Evolutionary conservation across 148 eudicot genomes (phyloP).

Genomic region (Rhododendron simsii): DNA sequence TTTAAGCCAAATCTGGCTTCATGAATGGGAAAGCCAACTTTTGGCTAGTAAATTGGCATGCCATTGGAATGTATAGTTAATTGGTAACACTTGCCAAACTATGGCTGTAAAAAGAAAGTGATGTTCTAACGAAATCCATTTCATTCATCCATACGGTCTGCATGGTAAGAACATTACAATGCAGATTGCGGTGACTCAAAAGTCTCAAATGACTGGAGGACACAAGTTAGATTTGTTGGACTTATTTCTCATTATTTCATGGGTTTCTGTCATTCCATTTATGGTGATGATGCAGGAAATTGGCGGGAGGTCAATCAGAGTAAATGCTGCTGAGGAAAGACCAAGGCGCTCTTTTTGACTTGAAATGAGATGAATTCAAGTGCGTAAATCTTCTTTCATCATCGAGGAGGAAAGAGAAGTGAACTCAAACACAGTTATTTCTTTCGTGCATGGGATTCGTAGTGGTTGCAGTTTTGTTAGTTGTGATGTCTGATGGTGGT

Average conservation of each 20-base stretch:
- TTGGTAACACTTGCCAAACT: neutral
- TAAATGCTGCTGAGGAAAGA: constrained; percentile 48
- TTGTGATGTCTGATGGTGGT: constrained; percentile 4
- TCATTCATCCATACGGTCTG: neutral
- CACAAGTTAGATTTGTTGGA: neutral
- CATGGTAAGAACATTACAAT: neutral
- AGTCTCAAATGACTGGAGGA: neutral
- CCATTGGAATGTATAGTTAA: neutral
- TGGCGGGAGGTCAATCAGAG: constrained; percentile 46
- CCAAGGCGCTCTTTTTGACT: constrained; percentile 33
- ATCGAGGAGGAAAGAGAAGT: neutral
- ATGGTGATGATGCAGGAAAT: constrained; percentile 30
- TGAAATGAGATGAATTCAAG: neutral
- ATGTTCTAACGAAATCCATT: neutral
- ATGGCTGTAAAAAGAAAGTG: neutral
- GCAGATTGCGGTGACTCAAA: neutral
- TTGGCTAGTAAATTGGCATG: neutral
- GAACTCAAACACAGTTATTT: neutral
- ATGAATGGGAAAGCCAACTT: neutral
- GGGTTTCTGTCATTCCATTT: neutral
- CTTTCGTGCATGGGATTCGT: neutral
- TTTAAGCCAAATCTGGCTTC: neutral
- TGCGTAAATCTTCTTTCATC: neutral
- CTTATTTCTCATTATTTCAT: neutral
- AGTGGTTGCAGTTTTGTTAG: neutral